Conservation (phyloP, 2,329 filamentous ascomycete species). For the Xylariomycetidae sp. region DNA sequence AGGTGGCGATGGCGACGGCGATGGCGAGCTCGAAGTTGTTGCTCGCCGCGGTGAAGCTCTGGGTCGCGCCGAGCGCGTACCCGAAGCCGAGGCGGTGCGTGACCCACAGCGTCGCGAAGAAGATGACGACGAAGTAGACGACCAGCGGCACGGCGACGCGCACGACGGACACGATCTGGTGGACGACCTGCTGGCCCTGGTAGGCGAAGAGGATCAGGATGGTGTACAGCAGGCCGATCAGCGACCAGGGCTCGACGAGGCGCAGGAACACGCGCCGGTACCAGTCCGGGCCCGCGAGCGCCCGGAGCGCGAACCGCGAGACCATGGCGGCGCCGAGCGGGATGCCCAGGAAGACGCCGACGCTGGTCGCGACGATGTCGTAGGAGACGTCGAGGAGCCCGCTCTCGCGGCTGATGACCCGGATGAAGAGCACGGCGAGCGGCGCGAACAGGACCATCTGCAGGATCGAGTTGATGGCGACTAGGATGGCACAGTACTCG, state of each 20-base stretch:
- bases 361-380: conserved; percentile 67
- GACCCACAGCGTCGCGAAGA: conserved; percentile 61
- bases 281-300: conserved; percentile 48
- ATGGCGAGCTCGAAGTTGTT: conserved; percentile 94
- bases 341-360: conserved; percentile 81
- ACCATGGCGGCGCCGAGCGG: conserved; percentile 76
- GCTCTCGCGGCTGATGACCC: conserved; percentile 54
- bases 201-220: conserved; percentile 82
- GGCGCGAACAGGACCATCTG: conserved; percentile 73
- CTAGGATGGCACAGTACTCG: conserved; percentile 80
- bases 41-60: conserved; percentile 84
- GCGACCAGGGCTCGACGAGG: conserved; percentile 65
- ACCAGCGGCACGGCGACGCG: conserved; percentile 76
- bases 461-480: conserved; percentile 69
- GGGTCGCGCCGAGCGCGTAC: conserved; percentile 66
- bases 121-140: conserved; percentile 76
- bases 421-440: conserved; percentile 64
- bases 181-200: conserved; percentile 70
- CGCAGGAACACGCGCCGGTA: conserved; percentile 69
- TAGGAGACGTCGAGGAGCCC: conserved; percentile 46
- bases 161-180: conserved; percentile 78
- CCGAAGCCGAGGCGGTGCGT: conserved; percentile 65
- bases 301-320: conserved; percentile 61
- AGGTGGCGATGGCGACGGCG: conserved; percentile 78
- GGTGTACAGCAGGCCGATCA: conserved; percentile 81